Evolutionary conservation across 2,329 filamentous ascomycete genomes (phyloP).

Genomic region (Calonectria fujianensis): DNA sequence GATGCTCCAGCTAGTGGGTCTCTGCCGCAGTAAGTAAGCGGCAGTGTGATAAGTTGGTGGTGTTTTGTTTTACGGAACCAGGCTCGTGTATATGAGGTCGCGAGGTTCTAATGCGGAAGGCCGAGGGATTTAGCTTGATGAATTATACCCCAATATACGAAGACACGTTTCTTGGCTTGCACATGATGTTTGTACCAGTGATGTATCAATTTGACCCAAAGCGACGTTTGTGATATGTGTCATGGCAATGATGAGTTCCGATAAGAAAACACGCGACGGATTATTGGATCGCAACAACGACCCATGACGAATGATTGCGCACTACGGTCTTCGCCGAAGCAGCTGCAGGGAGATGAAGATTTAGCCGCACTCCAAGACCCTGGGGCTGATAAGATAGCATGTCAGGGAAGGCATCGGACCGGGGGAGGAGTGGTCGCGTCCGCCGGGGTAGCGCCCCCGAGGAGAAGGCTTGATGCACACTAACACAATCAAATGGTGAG

Average conservation of each 20-base stretch:
- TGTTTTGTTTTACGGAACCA: background rate
- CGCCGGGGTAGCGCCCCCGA: conserved; percentile 1
- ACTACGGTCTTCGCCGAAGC: conserved; percentile 35
- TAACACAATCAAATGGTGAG: conserved; percentile 19
- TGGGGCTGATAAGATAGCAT: conserved; percentile 33
- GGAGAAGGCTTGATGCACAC: conserved; percentile 14
- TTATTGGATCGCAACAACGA: conserved; percentile 17
- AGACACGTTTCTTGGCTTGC: conserved; percentile 40
- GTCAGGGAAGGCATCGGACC: background rate
- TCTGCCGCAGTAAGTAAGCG: conserved; percentile 39
- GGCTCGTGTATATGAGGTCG: conserved; percentile 21
- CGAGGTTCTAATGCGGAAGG: background rate
- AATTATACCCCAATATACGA: conserved; percentile 54
- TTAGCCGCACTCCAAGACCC: conserved; percentile 4
- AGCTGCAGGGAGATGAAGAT: conserved; percentile 30
- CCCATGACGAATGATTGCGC: conserved; percentile 11
- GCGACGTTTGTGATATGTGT: conserved; percentile 2
- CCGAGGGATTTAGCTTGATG: conserved; percentile 29
- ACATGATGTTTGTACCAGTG: background rate
- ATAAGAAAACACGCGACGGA: conserved; percentile 23
- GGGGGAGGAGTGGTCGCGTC: background rate
- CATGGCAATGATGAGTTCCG: background rate
- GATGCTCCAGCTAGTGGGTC: conserved; percentile 59
- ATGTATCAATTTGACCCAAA: conserved; percentile 14
- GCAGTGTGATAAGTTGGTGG: conserved; percentile 28